Evolutionary conservation across 2,329 filamentous ascomycete genomes (phyloP).

Genomic region (Tricladium varicosporioides): DNA sequence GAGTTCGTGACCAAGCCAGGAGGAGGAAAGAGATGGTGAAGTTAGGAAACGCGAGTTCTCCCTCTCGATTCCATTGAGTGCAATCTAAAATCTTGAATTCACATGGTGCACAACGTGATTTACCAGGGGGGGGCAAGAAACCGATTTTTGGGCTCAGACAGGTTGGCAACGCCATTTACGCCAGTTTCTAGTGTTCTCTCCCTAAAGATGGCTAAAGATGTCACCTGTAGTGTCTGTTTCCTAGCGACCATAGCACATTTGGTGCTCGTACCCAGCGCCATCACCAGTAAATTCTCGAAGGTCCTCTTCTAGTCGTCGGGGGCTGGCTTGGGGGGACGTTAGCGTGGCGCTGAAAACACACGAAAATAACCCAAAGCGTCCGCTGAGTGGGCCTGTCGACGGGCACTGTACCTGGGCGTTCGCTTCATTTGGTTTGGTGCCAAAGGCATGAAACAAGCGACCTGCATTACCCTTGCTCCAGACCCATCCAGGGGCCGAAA

Average conservation of each 20-base stretch:
- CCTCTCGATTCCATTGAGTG: not conserved
- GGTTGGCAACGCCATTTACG: not conserved
- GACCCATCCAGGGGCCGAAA: not conserved
- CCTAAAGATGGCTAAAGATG: too few relatives aligned
- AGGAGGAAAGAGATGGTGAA: not conserved
- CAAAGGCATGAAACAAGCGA: slow-evolving; percentile 4
- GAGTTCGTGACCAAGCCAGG: not conserved
- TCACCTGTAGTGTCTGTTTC: too few relatives aligned
- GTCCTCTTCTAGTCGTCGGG: too few relatives aligned
- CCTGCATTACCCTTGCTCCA: not conserved
- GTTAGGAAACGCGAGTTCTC: not conserved
- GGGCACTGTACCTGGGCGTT: slow-evolving; percentile 1
- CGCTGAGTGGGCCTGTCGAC: not conserved
- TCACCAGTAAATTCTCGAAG: too few relatives aligned
- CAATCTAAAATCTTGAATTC: not conserved
- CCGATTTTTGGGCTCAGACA: not conserved
- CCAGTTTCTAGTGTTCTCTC: too few relatives aligned
- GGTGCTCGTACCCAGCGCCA: too few relatives aligned
- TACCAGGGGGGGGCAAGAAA: not conserved
- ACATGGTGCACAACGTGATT: not conserved
- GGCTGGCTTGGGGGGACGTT: not conserved
- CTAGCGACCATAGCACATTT: too few relatives aligned
- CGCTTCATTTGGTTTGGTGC: not conserved
- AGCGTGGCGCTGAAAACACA: slow-evolving; percentile 1
- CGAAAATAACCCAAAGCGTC: slow-evolving; percentile 5